phyloP scores from a whole-genome alignment of 495 filamentous ascomycete genomes.

The Hyaloscypha hepaticicola region DNA sequence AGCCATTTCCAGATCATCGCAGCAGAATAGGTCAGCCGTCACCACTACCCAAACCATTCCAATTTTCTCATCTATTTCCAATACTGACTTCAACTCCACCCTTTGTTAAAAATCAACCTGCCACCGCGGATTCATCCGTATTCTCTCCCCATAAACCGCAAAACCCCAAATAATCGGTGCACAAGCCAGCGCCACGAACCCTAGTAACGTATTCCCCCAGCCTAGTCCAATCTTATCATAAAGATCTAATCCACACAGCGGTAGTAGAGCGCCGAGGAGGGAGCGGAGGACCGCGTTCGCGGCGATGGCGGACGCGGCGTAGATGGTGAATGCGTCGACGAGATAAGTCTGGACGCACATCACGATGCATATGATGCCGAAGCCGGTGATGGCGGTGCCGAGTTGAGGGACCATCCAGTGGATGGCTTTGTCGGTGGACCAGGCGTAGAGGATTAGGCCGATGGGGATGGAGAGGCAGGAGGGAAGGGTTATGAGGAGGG shows the following conservation, averaged over 20 bases:
- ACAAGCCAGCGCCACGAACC: slow-evolving; percentile 7
- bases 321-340: slow-evolving; percentile 48
- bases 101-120: too few relatives aligned
- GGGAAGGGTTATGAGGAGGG: slow-evolving; percentile 24
- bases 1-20: too few relatives aligned
- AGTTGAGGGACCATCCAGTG: slow-evolving; percentile 77
- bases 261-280: slow-evolving; percentile 33
- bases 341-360: slow-evolving; percentile 49
- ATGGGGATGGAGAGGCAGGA: slow-evolving; percentile 57
- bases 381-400: slow-evolving; percentile 56
- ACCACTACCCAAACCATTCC: too few relatives aligned
- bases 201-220: slow-evolving; percentile 5
- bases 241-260: slow-evolving; percentile 33
- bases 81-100: too few relatives aligned
- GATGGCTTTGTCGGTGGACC: slow-evolving; percentile 58
- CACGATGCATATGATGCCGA: too few relatives aligned
- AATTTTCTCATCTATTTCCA: too few relatives aligned
- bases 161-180: slow-evolving; percentile 2
- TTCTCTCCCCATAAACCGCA: background rate
- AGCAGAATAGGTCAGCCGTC: too few relatives aligned
- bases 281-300: slow-evolving; percentile 34
- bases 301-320: slow-evolving; percentile 26
- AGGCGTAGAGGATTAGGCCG: slow-evolving; percentile 71
- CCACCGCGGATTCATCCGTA: background rate
- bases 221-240: slow-evolving; percentile 33